These are phyloP conservation scores for Fusarium siculi DNA, from an alignment of 2,329 filamentous ascomycete genomes.

Conservation along the genomic window DNA sequence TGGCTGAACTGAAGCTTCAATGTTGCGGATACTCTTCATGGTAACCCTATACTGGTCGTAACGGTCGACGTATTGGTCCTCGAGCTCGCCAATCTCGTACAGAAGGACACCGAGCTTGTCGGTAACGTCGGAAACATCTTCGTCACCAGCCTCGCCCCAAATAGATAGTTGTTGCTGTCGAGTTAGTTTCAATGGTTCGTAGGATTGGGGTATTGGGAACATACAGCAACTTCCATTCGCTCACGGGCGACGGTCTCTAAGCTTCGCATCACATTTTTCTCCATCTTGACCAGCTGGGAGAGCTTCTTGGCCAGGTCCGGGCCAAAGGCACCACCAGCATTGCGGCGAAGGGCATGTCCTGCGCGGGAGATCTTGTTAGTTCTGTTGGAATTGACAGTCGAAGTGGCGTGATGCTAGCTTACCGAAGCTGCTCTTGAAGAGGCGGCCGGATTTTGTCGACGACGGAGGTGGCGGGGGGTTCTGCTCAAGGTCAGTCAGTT, in stretches of 20 bases:
- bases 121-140: constrained; percentile 98
- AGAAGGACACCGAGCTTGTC: constrained; percentile 98
- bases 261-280: constrained; percentile 99
- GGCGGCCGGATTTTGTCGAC: constrained; percentile 87
- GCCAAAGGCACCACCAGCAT: constrained; percentile 79
- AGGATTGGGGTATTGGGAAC: constrained; percentile 49
- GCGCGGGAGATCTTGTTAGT: constrained; percentile 14
- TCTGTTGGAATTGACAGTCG: neutral
- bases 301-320: constrained; percentile 97
- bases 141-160: constrained; percentile 95
- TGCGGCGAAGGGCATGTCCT: constrained; percentile 77
- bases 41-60: constrained; percentile 99
- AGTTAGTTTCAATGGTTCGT: constrained; percentile 17
- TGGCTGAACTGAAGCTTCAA: constrained; percentile 97
- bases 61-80: constrained; percentile 97
- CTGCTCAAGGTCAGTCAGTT: constrained; percentile 54
- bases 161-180: constrained; percentile 95
- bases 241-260: constrained; percentile 95
- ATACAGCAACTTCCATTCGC: constrained; percentile 97
- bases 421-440: constrained; percentile 91
- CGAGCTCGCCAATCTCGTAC: constrained; percentile 97
- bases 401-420: constrained; percentile 51
- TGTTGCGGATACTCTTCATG: constrained; percentile 99
- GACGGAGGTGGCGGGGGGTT: constrained; percentile 94
- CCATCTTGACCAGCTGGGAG: constrained; percentile 98